Evolutionary conservation across 495 filamentous ascomycete genomes (phyloP), one percentile per base, ranked within the genome.

Genomic region (Daldinia loculata): DNA sequence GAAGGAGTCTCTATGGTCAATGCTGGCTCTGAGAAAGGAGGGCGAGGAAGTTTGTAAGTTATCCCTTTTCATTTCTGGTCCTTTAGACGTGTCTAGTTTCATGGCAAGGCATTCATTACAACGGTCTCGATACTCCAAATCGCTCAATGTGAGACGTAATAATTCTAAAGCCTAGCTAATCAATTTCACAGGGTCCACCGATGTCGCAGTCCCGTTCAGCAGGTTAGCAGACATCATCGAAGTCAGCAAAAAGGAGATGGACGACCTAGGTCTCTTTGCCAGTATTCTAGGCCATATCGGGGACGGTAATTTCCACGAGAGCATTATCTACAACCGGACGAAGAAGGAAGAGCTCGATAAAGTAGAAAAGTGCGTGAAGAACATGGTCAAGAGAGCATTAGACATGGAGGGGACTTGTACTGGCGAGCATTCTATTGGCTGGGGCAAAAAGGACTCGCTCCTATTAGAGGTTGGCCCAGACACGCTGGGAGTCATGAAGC

Each of bases 321-420:
- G 89, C 77, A 93, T 97, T 74, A 88, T 97, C 77, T 97, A 95
- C 74, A 88, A 95, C 74, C 82, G 85, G 30, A 83, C 80, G 17
- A 83, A 93, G 63, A 86, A 86, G 11, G 87, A 79, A 3, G 92
- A 97, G 79, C 81, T 84, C 34, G 87, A 84, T 14, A 89, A 89
- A 48, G 92, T 97, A 2, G 90, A 95, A 75, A 85, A 83, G 38
- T 92, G 92, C 58, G 93, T 97, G 26, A 87, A 94, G 71, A 90
- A 93, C 68, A 96, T 97, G 93, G 92, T 97, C 22, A 88, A 92
- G 71, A 84, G 92, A 24, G 94, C 93, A 7, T 74, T 97, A 27
- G 92, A 93, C 48, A 97, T 97, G 94, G 94, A 97, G 61, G 94
- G 94, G 1, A 97, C 94, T 4, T 95, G 92, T 80, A 95, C 93